Evolutionary conservation across 2,329 filamentous ascomycete genomes (phyloP).

Genomic region (Diaporthe sp.): DNA sequence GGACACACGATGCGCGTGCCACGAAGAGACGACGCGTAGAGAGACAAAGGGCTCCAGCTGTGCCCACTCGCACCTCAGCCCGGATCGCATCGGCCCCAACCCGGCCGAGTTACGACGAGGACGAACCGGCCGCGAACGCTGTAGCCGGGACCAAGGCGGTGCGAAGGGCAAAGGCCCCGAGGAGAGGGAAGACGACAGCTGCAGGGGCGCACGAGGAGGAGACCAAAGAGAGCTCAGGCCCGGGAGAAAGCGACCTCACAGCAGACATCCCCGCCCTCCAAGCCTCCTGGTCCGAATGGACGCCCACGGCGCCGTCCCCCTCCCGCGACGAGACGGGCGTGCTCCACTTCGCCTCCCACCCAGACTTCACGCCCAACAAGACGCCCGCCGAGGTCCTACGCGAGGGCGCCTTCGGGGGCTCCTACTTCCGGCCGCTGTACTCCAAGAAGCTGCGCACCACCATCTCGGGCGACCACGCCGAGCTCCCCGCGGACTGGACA

Average conservation of each 20-base stretch:
- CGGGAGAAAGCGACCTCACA: not conserved
- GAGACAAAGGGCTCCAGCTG: conserved; percentile 34
- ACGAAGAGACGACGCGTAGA: conserved; percentile 30
- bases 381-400: conserved; percentile 65
- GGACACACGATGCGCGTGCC: not conserved
- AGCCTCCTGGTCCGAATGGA: conserved; percentile 61
- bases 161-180: not conserved
- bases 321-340: conserved; percentile 56
- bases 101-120: conserved; percentile 56
- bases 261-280: conserved; percentile 44
- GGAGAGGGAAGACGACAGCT: not conserved
- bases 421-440: conserved; percentile 64
- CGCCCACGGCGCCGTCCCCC: conserved; percentile 54
- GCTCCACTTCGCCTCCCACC: conserved; percentile 61
- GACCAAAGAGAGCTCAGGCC: not conserved
- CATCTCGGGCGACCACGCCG: conserved; percentile 61
- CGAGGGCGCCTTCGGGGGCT: conserved; percentile 67
- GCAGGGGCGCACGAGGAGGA: not conserved
- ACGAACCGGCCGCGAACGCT: conserved; percentile 39
- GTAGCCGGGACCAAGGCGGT: not conserved
- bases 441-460: conserved; percentile 58
- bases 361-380: conserved; percentile 65
- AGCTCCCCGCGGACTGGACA: conserved; percentile 61
- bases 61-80: conserved; percentile 60
- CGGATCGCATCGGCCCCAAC: conserved; percentile 58